phyloP scores from a whole-genome alignment of 768 basidiomycete species.

The Pleurotus djamor region DNA sequence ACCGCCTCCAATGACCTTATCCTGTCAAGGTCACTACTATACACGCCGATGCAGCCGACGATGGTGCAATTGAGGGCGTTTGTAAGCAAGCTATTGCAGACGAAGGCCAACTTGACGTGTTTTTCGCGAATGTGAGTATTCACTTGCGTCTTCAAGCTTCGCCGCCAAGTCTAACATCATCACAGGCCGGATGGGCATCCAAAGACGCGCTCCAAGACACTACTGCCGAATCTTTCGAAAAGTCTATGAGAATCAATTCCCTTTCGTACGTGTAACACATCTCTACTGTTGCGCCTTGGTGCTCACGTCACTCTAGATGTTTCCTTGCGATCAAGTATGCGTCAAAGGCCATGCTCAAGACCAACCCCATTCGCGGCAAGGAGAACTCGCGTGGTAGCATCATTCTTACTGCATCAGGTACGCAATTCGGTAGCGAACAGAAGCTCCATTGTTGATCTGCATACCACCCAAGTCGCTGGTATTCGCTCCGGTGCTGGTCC shows the following conservation, averaged over 20 bases:
- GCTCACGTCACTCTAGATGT: conserved; percentile 45
- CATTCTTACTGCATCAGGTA: conserved; percentile 83
- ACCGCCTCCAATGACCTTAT: neutral
- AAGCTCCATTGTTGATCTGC: neutral
- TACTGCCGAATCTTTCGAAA: conserved; percentile 66
- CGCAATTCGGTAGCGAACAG: conserved; percentile 15
- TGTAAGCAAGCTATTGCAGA: conserved; percentile 76
- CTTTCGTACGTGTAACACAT: conserved; percentile 38
- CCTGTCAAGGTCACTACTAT: conserved; percentile 63
- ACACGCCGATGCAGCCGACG: conserved; percentile 84
- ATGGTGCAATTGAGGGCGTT: conserved; percentile 59
- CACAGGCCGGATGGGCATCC: conserved; percentile 67
- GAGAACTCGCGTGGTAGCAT: conserved; percentile 74
- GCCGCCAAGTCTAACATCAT: neutral
- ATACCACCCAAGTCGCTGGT: conserved; percentile 55
- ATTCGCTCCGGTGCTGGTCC: conserved; percentile 80
- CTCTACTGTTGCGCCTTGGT: neutral
- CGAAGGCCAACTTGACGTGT: conserved; percentile 86
- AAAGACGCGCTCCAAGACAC: conserved; percentile 44
- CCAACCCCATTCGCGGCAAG: conserved; percentile 69
- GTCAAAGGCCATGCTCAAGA: conserved; percentile 75
- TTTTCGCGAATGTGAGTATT: conserved; percentile 85
- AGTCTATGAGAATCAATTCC: conserved; percentile 74
- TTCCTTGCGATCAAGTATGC: conserved; percentile 90
- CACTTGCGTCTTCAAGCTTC: neutral